Base-by-base conservation (phyloP, 2,329 filamentous ascomycete genomes). In the Conoideocrella luteorostrata region DNA sequence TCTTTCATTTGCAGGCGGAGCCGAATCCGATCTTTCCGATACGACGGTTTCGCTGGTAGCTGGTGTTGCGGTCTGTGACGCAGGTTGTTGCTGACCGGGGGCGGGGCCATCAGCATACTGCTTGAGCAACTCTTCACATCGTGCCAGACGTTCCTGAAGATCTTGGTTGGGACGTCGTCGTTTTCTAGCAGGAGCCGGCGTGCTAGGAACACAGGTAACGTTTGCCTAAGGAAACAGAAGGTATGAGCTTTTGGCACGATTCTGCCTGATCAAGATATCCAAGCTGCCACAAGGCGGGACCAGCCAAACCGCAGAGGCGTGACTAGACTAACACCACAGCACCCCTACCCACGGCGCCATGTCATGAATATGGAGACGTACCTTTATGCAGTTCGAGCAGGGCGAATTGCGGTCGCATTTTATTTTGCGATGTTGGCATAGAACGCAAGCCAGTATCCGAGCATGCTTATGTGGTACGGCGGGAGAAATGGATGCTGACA, bases 371-470 rank as follows among this genome's bases (percentile, higher is more conserved):
- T 7, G 26, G 39, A 22, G 40, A 56, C 62, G 48, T 52, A 80
- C 77, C 70, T 80, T 80, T 56, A 74, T 61, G 51, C 77, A 80
- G 52, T 80, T 80, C 46, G 75, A 72, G 53, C 77, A 80, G 4
- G 77, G 77, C 32, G 72, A 77, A 33, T 70, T 71, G 47, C 77
- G 70, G 53, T 80, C 76, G 60, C 77, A 81, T 58, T 78, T 79
- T 61, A 80, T 80, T 62, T 81, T 80, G 53, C 77, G 71, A 54
- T 76, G 73, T 56, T 80, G 77, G 55, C 77, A 80, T 29, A 79
- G 64, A 17, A 77, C 72, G 51, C 76, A 78, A 17, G 73, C 73
- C 45, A 77, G 61, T 37, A 77, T 67, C 51, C 74, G 64, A 12
- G 64, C 60, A 11, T 66, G 60, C 56, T 70, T 74, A 44, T 60